Percentiles rank a stretch among this genome's conserved stretches.
Conservation (phyloP, 2,329 filamentous ascomycete species). For the Canariomyces notabilis region DNA sequence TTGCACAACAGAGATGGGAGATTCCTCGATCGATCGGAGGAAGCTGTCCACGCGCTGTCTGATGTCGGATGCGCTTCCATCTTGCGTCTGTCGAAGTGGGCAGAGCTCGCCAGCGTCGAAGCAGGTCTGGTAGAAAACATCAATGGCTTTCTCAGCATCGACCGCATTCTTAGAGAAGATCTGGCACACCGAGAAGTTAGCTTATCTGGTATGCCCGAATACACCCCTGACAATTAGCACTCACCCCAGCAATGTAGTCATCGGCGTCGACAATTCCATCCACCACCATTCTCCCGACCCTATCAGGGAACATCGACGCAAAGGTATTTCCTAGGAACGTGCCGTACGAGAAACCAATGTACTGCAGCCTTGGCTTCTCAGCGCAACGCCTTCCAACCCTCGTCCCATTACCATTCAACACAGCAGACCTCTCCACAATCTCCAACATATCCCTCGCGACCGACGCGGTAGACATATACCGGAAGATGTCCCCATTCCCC, state of each 20-base stretch:
- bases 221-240: not conserved
- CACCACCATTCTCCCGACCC: constrained; percentile 34
- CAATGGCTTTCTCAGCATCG: constrained; percentile 7
- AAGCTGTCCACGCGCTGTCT: constrained; percentile 4
- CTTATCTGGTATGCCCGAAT: not conserved
- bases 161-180: not conserved
- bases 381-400: not conserved
- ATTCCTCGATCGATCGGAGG: not conserved
- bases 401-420: constrained; percentile 1
- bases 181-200: not conserved
- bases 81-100: constrained; percentile 4
- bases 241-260: constrained; percentile 27
- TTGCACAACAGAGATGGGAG: constrained; percentile 7
- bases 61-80: constrained; percentile 5
- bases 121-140: constrained; percentile 13
- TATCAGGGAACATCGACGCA: constrained; percentile 36
- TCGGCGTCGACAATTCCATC: constrained; percentile 42
- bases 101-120: constrained; percentile 9
- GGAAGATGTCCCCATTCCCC: not conserved
- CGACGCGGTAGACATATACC: constrained; percentile 21
- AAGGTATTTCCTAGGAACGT: constrained; percentile 39
- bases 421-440: constrained; percentile 18
- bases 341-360: constrained; percentile 45
- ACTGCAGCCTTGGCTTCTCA: constrained; percentile 32
- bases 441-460: constrained; percentile 24